These are phyloP conservation scores for Agrocybe pediades DNA, from an alignment of 768 basidiomycete species.

Conservation along the genomic window DNA sequence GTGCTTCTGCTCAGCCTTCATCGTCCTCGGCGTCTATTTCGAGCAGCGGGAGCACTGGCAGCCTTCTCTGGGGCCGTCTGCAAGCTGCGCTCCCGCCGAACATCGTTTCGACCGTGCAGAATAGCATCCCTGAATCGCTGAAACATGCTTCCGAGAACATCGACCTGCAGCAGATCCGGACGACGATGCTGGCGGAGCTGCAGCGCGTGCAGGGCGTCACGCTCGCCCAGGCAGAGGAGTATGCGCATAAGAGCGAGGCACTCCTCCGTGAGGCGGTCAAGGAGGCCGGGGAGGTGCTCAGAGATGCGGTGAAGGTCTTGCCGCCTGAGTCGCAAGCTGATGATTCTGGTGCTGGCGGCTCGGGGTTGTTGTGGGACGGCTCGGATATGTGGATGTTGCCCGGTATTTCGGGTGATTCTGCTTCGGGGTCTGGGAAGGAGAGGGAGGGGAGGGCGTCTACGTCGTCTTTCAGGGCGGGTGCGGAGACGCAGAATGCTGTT, in stretches of 20 bases:
- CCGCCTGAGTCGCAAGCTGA: conserved; percentile 60
- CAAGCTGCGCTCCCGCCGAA: conserved; percentile 78
- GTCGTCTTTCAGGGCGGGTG: conserved; percentile 28
- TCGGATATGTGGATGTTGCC: conserved; percentile 85
- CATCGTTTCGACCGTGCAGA: conserved; percentile 68
- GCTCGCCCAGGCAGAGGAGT: conserved; percentile 80
- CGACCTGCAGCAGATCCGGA: conserved; percentile 69
- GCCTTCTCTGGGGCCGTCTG: conserved; percentile 61
- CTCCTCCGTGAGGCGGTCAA: conserved; percentile 69
- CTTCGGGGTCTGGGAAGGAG: conserved; percentile 13
- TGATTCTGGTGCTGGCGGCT: conserved; percentile 32
- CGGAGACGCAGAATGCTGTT: conserved; percentile 52
- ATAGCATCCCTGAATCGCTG: conserved; percentile 65
- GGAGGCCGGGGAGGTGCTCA: conserved; percentile 80
- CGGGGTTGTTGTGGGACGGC: conserved; percentile 77
- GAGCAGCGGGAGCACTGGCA: neutral
- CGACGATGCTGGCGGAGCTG: conserved; percentile 64
- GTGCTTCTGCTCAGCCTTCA: conserved; percentile 24
- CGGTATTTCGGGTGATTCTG: conserved; percentile 29
- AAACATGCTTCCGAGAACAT: conserved; percentile 62
- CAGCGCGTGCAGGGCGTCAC: conserved; percentile 76
- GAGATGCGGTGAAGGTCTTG: conserved; percentile 90
- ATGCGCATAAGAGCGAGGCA: conserved; percentile 73
- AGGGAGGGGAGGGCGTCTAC: conserved; percentile 20
- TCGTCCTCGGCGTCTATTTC: conserved; percentile 33